Percentiles rank a stretch among this genome's conserved stretches.
phyloP scores from a whole-genome alignment of 306 rosid genomes.

The Cucumis hystrix region DNA sequence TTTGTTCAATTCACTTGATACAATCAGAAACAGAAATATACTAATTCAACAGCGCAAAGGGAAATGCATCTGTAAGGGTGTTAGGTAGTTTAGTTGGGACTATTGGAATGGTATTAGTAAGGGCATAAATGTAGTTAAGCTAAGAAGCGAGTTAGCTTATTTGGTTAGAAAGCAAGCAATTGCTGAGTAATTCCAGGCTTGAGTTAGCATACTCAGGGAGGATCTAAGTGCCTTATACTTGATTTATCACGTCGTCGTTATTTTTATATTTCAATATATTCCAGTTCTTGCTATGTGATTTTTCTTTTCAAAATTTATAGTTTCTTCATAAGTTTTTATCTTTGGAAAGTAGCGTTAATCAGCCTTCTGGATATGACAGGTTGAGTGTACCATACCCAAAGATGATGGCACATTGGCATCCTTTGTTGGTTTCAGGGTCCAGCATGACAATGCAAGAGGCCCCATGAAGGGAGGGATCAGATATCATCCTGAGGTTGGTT shows the following conservation, averaged over 20 bases:
- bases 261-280: no score
- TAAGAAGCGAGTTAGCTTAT: no score
- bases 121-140: no score
- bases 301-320: neutral
- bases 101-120: no score
- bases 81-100: no score
- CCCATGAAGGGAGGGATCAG: slow-evolving; percentile 99
- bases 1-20: neutral
- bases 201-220: no score
- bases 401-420: slow-evolving; percentile 81
- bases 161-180: no score
- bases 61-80: neutral
- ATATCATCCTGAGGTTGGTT: slow-evolving; percentile 88
- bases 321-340: neutral
- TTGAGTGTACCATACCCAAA: slow-evolving; percentile 89
- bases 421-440: slow-evolving; percentile 82
- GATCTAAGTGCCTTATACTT: no score
- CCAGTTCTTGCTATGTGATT: no score
- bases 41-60: neutral
- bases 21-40: neutral
- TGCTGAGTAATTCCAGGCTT: no score
- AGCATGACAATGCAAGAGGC: slow-evolving; percentile 98
- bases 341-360: neutral
- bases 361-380: slow-evolving; percentile 29
- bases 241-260: no score